phyloP scores from a whole-genome alignment of 805 yeast genomes.

The Candida chilensis region DNA sequence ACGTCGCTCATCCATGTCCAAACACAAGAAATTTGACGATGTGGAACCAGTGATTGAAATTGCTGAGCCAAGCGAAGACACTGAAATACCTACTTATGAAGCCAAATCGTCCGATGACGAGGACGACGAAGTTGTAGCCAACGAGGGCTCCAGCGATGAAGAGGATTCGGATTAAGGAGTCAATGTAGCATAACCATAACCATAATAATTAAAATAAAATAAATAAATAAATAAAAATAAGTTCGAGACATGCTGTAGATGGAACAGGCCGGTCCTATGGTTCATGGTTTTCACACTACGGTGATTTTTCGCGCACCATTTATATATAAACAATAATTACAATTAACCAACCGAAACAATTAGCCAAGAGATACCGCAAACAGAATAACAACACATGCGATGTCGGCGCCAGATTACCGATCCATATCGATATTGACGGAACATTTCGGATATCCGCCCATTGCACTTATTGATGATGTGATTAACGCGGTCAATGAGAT shows the following conservation, averaged over 20 bases:
- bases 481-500: constrained; percentile 80
- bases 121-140: constrained; percentile 11
- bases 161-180: constrained; percentile 11
- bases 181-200: too few relatives aligned
- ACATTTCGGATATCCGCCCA: constrained; percentile 79
- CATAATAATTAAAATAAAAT: too few relatives aligned
- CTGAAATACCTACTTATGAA: constrained; percentile 8
- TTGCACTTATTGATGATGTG: constrained; percentile 76
- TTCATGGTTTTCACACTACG: too few relatives aligned
- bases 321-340: too few relatives aligned
- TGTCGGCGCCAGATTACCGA: constrained; percentile 15
- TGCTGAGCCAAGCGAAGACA: constrained; percentile 3
- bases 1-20: constrained; percentile 18
- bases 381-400: not conserved
- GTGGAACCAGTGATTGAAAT: constrained; percentile 6
- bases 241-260: too few relatives aligned
- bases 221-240: too few relatives aligned
- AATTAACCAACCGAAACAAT: too few relatives aligned
- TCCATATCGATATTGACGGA: constrained; percentile 61
- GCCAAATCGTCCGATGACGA: constrained; percentile 5
- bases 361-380: too few relatives aligned
- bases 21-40: constrained; percentile 43
- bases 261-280: too few relatives aligned
- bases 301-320: not conserved
- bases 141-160: constrained; percentile 14